Base-by-base conservation (phyloP, 495 filamentous ascomycete species). In the Aspergillus panamensis region DNA sequence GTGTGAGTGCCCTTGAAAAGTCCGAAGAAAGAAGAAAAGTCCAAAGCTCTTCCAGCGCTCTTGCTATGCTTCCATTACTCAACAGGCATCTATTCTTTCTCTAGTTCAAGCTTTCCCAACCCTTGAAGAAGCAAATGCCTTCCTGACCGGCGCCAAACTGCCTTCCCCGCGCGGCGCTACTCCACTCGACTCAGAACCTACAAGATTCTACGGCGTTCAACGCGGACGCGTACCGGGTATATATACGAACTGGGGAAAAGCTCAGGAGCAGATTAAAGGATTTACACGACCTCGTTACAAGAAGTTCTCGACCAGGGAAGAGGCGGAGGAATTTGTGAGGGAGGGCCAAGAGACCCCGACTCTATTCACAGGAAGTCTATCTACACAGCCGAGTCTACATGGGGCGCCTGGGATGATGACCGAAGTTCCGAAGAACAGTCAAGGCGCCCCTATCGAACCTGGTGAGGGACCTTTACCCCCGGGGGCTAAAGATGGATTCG, bases 51-150 rank as follows among this genome's bases (percentile, higher is more conserved):
- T n/a, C 30, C 9, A 50, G 20, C 44, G 16, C 13, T 20, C 10
- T 16, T 14, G 37, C 13, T 50, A 32, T 17, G 13, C 32, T 12
- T 17, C 25, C 20, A 9, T 9, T 14, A 3, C 30, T 43, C 33
- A 40, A 37, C 31, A 50, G 8, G 64, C 68, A 65, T 32, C 66
- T 50, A 51, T 21, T 52, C 32, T 8, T 13, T 21, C 16, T 54
- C 31, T 58, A 94, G 91, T 90, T 74, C 95, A 97, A 75, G 89
- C 85, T 2, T 98, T 97, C 66, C 71, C 77, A n/a, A 81, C 81
- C 2, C 72, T 82, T 48, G 83, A 85, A 59, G 92, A 96, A 30
- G 94, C 94, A 37, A 83, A 87, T 57, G 84, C 83, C 2, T 98
- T 88, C 64, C 75, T 91, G 29, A 84, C 81, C 5, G 89, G 89